Evolutionary conservation across 805 yeast genomes (phyloP).

Genomic region (Isabelozyma gotoi): DNA sequence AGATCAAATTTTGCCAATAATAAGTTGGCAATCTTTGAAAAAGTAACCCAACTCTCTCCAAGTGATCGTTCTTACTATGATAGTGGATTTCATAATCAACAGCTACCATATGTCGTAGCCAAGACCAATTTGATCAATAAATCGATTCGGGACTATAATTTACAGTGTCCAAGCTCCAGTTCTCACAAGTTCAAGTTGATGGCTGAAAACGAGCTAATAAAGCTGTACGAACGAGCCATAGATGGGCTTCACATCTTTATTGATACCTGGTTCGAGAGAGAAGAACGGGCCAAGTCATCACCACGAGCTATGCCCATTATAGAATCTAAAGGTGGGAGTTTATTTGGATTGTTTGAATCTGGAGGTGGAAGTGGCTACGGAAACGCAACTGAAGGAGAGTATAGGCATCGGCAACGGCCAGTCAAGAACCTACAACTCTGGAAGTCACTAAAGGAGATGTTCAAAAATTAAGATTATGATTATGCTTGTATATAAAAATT

Average conservation of each 20-base stretch:
- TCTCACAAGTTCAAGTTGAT: constrained; percentile 39
- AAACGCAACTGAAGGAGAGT: background rate
- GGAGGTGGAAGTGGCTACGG: constrained; percentile 8
- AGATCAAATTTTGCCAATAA: background rate
- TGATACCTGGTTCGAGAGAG: constrained; percentile 14
- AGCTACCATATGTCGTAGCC: constrained; percentile 18
- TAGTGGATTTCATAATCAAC: constrained; percentile 1
- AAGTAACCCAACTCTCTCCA: background rate
- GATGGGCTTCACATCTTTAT: constrained; percentile 10
- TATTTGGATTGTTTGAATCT: constrained; percentile 7
- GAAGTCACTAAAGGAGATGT: constrained; percentile 29
- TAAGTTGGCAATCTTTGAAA: background rate
- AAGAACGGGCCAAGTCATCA: constrained; percentile 5
- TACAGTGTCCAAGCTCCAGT: constrained; percentile 36
- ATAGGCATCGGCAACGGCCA: constrained; percentile 10
- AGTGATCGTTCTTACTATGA: background rate
- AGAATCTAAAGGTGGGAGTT: constrained; percentile 4
- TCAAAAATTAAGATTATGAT: constrained; percentile 11
- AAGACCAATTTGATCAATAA: constrained; percentile 21
- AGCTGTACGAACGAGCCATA: constrained; percentile 15
- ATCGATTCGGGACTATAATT: constrained; percentile 32
- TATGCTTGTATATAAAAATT: background rate
- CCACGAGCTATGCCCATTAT: background rate
- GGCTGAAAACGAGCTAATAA: constrained; percentile 23
- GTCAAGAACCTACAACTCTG: constrained; percentile 23